These are phyloP conservation scores for Umbelopsis ramanniana DNA, from an alignment of 192 early-diverging fungal genomes.

Conservation along the genomic window DNA sequence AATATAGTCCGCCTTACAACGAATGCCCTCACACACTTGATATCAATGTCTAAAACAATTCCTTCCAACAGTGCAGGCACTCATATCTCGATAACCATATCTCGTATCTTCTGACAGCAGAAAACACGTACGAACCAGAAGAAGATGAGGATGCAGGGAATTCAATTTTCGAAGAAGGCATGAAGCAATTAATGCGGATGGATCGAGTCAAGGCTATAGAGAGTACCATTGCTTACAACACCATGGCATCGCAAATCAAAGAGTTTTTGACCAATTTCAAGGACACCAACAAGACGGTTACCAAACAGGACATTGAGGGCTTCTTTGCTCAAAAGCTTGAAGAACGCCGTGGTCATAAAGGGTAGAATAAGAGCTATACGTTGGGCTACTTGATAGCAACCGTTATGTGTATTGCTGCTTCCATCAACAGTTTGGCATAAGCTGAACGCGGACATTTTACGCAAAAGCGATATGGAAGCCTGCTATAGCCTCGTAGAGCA, in stretches of 20 bases:
- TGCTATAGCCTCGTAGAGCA: too few relatives aligned
- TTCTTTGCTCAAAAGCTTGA: slow-evolving; percentile 62
- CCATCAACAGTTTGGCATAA: too few relatives aligned
- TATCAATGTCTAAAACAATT: neutral
- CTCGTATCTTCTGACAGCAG: slow-evolving; percentile 60
- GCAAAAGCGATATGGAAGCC: too few relatives aligned
- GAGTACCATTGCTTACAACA: slow-evolving; percentile 75
- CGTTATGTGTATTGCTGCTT: too few relatives aligned
- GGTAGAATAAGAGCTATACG: neutral
- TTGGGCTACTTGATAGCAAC: too few relatives aligned
- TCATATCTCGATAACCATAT: slow-evolving; percentile 39
- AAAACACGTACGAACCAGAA: slow-evolving; percentile 76
- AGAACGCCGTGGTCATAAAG: neutral
- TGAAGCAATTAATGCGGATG: slow-evolving; percentile 74
- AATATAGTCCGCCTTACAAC: neutral
- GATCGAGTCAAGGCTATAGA: slow-evolving; percentile 77
- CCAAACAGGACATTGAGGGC: slow-evolving; percentile 68
- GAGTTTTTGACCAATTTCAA: slow-evolving; percentile 73
- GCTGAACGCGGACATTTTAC: too few relatives aligned
- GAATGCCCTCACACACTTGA: too few relatives aligned
- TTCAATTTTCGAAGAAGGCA: slow-evolving; percentile 77
- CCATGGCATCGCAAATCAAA: slow-evolving; percentile 69
- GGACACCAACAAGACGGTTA: slow-evolving; percentile 75
- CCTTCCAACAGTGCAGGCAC: neutral
- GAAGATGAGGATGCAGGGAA: slow-evolving; percentile 71